Base-by-base conservation (phyloP, 768 basidiomycete species). In the Austroboletus eburneus region DNA sequence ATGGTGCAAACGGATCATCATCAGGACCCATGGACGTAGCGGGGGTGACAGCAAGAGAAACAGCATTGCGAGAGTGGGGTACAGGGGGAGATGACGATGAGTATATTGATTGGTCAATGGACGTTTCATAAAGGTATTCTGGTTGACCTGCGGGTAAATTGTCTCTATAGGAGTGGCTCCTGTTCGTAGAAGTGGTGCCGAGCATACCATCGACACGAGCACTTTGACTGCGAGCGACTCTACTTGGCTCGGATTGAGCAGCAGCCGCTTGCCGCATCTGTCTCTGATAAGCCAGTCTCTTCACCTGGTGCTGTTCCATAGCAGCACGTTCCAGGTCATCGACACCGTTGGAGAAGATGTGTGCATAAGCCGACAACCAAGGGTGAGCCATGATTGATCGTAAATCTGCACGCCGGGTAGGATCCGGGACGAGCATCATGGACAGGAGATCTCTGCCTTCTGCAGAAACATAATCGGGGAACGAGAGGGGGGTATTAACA, bases 341-440 rank as follows among this genome's bases (percentile, higher is more conserved):
- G 14, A 94, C 87, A 23, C 69, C 72, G 53, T 76, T 80, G 16
- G 78, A 75, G 66, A 97, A 95, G 34, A 50, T 66, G 22, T 67
- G 59, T 0, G 61, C 57, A 20, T 61, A 61, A 4, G 81, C 74
- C 1, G 71, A 69, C 20, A 98, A 73, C 95, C 95, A 99, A 4
- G 80, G 76, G 62, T 98, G 96, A 12, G 67, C 72, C 91, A 95
- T 96, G 55, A 99, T 84, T 1, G 74, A 69, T 9, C 75, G 70
- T 32, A 97, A 74, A 49, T 82, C 82, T 37, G 88, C 87, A 36
- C 95, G 84, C 24, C 78, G 77, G 16, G 75, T 72, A 5, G 94
- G 94, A 56, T 96, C 91, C 8, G 94, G 91, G 3, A 97, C 93
- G 47, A 98, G 86, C 94, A 98, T 98, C 64, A 83, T 79, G 45